Base-by-base conservation (phyloP, 163 green algal species). In the Chlorella variabilis region DNA sequence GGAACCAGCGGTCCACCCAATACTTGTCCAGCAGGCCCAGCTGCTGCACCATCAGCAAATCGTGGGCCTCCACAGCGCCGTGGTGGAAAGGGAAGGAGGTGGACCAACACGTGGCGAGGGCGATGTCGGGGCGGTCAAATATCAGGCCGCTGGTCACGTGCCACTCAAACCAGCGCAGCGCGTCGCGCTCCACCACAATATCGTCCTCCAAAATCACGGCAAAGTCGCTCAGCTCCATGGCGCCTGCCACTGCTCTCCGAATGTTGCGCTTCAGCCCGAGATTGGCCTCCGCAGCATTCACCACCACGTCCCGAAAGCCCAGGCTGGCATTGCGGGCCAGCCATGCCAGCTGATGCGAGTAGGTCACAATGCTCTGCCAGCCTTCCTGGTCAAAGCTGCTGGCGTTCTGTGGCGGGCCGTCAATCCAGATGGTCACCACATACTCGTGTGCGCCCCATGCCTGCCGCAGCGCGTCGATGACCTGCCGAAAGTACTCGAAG, bases 141-240 rank as follows among this genome's bases (percentile, higher is more conserved):
- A 80, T 80, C 34, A 80, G 73, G 27, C 73, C 73, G 56, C 36
- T 61, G 73, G 73, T 70, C 36, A 80, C 73, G 56, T 80, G 73
- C 73, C 73, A 80, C 56, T 80, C 73, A 59, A 80, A 80, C 73
- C 73, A 80, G 54, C 73, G 73, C 73, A 80, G 73, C 73, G 56
- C 73, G 15, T 80, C 73, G 3, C 17, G 56, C 27, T 29, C 54
- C 73, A 70, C 23, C 36, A 69, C 41, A 13, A 80, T 69, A 18
- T 80, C 73, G n/a, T 80, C 73, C 54, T 80, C 73, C 38, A 80
- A 59, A 3, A 80, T 18, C 25, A 80, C 56, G 3, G 41, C 73
- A 70, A 59, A 80, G 56, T 80, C 73, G 36, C 33, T 70, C 15
- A 80, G 56, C 34, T 49, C 21, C 36, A 80, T 39, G 11, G 73